phyloP scores from a whole-genome alignment of 1,139 yeast genomes.

The Zygoascus hellenicus region DNA sequence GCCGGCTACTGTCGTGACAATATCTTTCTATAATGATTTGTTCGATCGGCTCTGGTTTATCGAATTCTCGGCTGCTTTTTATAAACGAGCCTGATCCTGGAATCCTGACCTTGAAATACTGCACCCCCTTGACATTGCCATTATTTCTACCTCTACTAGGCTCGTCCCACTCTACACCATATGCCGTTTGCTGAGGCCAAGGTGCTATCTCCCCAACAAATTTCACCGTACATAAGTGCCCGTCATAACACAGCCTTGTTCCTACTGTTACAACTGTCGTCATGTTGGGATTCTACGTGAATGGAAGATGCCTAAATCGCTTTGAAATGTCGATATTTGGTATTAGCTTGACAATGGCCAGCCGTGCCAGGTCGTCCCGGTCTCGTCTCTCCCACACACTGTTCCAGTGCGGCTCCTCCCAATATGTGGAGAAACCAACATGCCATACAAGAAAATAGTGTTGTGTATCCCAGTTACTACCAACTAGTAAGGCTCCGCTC shows the following conservation, averaged over 20 bases:
- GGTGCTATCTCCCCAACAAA: constrained; percentile 53
- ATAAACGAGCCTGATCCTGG: constrained; percentile 60
- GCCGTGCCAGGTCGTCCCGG: no score
- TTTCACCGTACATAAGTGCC: constrained; percentile 55
- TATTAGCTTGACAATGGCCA: no score
- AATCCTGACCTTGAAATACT: constrained; percentile 40
- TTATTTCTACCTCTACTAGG: constrained; percentile 50
- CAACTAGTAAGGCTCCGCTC: no score
- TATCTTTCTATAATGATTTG: constrained; percentile 51
- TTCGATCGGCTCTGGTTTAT: constrained; percentile 34
- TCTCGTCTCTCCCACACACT: no score
- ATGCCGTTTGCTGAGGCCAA: constrained; percentile 56
- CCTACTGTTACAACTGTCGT: no score
- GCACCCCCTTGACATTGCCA: constrained; percentile 43
- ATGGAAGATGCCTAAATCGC: no score
- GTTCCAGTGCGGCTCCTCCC: no score
- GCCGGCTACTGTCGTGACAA: constrained; percentile 32
- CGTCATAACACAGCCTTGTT: constrained; percentile 42
- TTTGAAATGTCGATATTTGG: no score
- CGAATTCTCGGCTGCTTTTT: constrained; percentile 41
- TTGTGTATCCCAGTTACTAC: no score
- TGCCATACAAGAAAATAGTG: no score
- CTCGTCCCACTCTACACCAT: constrained; percentile 88
- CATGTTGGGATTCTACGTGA: no score
- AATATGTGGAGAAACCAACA: no score